Base-by-base conservation (phyloP, 768 basidiomycete species). In the Rhodotorula babjevae region DNA sequence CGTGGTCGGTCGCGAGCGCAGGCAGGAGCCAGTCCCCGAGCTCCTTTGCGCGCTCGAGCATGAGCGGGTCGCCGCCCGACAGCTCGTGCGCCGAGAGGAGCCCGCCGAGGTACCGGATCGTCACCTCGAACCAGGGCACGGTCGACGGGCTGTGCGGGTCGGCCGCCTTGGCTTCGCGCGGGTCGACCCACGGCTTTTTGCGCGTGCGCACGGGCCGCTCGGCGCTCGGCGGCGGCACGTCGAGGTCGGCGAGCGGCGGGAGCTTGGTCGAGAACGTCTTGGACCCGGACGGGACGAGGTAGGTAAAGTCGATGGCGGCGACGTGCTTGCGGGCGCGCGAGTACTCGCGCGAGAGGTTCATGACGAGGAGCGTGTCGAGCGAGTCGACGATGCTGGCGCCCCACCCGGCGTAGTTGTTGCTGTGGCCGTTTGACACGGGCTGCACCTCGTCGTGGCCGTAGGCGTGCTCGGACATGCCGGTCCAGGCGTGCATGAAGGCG, bases 51-150 rank as follows among this genome's bases (percentile, higher is more conserved):
- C 83, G 65, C 15, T 81, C 79, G 42, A 83, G 71, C 75, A 84
- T 77, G 44, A 84, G 74, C 11, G 77, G 65, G 69, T 84, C 83
- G 23, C 36, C 36, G 36, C 81, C 81, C 7, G 81, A 81, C 23
- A 83, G 76, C 67, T 84, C 83, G 72, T 82, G 82, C 2, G 82
- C 83, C 0, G 81, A 79, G 7, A 83, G 66, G 23, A 84, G 61
- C 21, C 82, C 82, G 27, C 83, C 83, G 55, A 84, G 80, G 63
- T 83, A 84, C 10, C 83, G 79, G 63, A 84, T 84, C 10, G 79
- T 80, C 14, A 82, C 83, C 73, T 84, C 83, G 69, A 84, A 84
- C 9, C 80, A 75, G 7, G 80, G 74, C 29, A 83, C n/a, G 12
- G 71, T 68, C 19, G 40, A 21, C 29, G 66, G 66, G 15, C 66